Evolutionary conservation across 2,329 filamentous ascomycete genomes (phyloP).

Genomic region (Cryoendolithus antarcticus): DNA sequence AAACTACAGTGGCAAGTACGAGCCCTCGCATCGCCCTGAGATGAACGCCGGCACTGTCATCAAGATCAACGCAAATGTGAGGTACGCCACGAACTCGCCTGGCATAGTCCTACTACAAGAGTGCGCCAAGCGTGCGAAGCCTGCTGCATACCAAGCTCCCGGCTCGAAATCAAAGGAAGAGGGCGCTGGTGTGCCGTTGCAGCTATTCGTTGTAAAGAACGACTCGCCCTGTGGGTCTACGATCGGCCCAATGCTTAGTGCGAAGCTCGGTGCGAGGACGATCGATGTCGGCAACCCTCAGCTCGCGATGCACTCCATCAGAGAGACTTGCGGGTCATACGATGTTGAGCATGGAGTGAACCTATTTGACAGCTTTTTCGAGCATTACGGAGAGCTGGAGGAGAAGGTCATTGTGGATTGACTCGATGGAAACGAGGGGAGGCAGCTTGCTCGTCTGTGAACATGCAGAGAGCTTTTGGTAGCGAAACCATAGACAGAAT

Average conservation of each 20-base stretch:
- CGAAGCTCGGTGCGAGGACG: slow-evolving; percentile 73
- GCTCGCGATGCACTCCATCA: slow-evolving; percentile 91
- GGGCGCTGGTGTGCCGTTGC: slow-evolving; percentile 65
- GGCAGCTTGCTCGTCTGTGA: too few species aligned
- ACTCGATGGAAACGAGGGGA: too few species aligned
- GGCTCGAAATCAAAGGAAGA: slow-evolving; percentile 29
- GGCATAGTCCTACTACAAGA: slow-evolving; percentile 90
- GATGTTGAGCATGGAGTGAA: slow-evolving; percentile 80
- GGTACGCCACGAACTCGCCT: slow-evolving; percentile 92
- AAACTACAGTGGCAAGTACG: slow-evolving; percentile 88
- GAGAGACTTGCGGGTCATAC: slow-evolving; percentile 78
- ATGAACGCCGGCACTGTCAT: slow-evolving; percentile 96
- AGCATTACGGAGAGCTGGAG: slow-evolving; percentile 71
- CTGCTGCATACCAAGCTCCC: slow-evolving; percentile 19
- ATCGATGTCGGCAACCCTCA: slow-evolving; percentile 90
- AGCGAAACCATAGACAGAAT: too few species aligned
- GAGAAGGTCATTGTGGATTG: slow-evolving; percentile 73
- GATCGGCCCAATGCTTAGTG: slow-evolving; percentile 92
- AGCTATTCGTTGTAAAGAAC: slow-evolving; percentile 92
- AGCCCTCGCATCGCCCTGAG: slow-evolving; percentile 76
- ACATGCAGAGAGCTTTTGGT: too few species aligned
- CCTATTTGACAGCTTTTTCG: slow-evolving; percentile 78
- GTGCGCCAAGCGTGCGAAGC: slow-evolving; percentile 52
- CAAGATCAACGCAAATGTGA: slow-evolving; percentile 95
- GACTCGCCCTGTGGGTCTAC: slow-evolving; percentile 91